Base-by-base conservation (phyloP, 352 stramenopile genomes). In the Globisporangium okanoganense region DNA sequence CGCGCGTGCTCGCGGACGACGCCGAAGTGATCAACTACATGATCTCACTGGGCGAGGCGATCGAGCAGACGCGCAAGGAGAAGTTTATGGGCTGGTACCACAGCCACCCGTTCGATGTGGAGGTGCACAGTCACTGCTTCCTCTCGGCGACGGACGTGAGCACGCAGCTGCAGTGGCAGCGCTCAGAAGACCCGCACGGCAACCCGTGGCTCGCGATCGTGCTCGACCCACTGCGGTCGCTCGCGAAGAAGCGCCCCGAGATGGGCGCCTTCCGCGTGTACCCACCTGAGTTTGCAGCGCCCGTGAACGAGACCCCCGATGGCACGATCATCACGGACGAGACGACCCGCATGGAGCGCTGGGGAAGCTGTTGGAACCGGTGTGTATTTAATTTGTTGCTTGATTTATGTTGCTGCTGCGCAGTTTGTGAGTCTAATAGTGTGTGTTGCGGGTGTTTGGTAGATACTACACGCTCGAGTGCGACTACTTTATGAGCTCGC, bases 41-140 rank as follows among this genome's bases (percentile, higher is more conserved):
- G 97, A 99, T 99, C 72, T 93, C 94, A 31, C 81, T 99, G 2
- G 92, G 92, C 5, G 97, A 99, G 71, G 86, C 85, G 5, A 73
- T 99, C 35, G 96, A 99, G 72, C 69, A 84, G 61, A 98, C 94
- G 2, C 87, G 96, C 43, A 97, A 98, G 56, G 96, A 99, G 70
- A 95, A 96, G 57, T 99, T 99, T 67, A 99, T 99, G 92, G 97
- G 97, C 57, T 99, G 97, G 97, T 99, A 99, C 81, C 97, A 99
- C 73, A 98, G 90, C 64, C 97, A 99, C 65, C 97, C 97, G 6
- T 99, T 99, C 67, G 97, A 99, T 70, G 88, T 99, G 7, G 82
- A 96, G 60, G 86, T 99, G 67, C 92, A 89, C 61, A 94, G 82
- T 60, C 96, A 99, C 72, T 99, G 97, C 78, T 99, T 99, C 72